Conservation (phyloP, 768 basidiomycete genomes). For the Leccinellum luteum region DNA sequence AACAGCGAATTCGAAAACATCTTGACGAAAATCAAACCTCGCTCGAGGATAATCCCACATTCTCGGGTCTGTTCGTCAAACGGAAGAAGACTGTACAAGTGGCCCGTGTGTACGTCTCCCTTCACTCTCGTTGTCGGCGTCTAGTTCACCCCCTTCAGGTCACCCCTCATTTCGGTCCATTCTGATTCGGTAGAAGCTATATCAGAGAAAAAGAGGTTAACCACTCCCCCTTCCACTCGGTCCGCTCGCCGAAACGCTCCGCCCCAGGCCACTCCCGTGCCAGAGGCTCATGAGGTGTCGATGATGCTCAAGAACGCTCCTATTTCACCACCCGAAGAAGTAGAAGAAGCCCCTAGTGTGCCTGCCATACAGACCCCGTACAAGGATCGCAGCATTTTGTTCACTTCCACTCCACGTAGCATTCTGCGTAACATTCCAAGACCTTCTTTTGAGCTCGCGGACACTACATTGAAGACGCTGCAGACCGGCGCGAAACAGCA, state of each 20-base stretch:
- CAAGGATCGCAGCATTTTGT: conserved; percentile 12
- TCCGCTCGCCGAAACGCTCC: conserved; percentile 20
- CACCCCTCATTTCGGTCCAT: conserved; percentile 18
- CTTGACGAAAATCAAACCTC: conserved; percentile 52
- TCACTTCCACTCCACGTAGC: conserved; percentile 29
- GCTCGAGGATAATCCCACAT: conserved; percentile 56
- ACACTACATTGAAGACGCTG: conserved; percentile 20
- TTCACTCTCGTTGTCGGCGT: background rate
- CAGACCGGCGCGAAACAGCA: conserved; percentile 19
- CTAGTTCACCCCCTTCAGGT: conserved; percentile 4
- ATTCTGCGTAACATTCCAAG: conserved; percentile 23
- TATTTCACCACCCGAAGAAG: conserved; percentile 36
- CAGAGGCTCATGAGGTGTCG: conserved; percentile 51
- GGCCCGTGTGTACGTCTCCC: conserved; percentile 11
- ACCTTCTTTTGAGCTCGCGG: conserved; percentile 21
- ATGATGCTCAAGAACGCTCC: conserved; percentile 47
- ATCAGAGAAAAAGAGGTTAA: conserved; percentile 14
- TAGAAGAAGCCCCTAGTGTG: conserved; percentile 2
- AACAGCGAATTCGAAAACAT: conserved; percentile 58
- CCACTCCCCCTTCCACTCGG: conserved; percentile 20
- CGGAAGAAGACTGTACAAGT: conserved; percentile 34
- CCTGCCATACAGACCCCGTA: conserved; percentile 12
- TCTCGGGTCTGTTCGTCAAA: conserved; percentile 51
- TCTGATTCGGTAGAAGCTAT: conserved; percentile 12
- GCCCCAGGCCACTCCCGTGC: conserved; percentile 46